Evolutionary conservation across 1,284 basidiomycete genomes (phyloP).

Genomic region (Mrakiaceae sp.): DNA sequence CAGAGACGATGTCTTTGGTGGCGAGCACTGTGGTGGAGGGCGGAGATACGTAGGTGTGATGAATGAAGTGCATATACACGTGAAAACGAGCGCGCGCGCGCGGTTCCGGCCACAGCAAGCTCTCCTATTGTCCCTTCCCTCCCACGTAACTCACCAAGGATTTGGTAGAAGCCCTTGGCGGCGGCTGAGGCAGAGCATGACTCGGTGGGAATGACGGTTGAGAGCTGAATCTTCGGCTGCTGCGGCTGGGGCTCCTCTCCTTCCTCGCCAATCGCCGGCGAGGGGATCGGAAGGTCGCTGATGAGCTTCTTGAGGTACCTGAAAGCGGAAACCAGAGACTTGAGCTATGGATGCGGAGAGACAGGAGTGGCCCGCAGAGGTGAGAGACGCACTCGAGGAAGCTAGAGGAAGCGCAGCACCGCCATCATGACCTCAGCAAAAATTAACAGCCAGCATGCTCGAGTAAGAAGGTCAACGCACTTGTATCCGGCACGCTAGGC

Average conservation of each 20-base stretch:
- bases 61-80: not conserved
- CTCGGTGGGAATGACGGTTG: constrained; percentile 4
- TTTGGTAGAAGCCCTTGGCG: constrained; percentile 13
- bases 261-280: not conserved
- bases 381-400: constrained; percentile 5
- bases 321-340: not conserved
- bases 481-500: too few relatives aligned
- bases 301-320: constrained; percentile 6
- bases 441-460: too few relatives aligned
- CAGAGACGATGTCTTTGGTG: constrained; percentile 2
- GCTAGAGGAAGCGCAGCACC: too few relatives aligned
- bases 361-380: not conserved
- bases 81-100: not conserved
- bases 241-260: not conserved
- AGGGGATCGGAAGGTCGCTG: not conserved
- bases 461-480: too few relatives aligned
- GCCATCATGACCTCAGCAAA: too few relatives aligned
- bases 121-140: too few relatives aligned
- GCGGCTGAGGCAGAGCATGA: not conserved
- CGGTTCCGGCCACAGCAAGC: too few relatives aligned
- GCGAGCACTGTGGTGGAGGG: constrained; percentile 1
- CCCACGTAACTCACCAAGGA: not conserved
- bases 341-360: not conserved
- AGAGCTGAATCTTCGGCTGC: constrained; percentile 2
- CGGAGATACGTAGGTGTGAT: not conserved